Base-by-base conservation (phyloP, 2,329 filamentous ascomycete genomes). In the Aspergillus fischeri region DNA sequence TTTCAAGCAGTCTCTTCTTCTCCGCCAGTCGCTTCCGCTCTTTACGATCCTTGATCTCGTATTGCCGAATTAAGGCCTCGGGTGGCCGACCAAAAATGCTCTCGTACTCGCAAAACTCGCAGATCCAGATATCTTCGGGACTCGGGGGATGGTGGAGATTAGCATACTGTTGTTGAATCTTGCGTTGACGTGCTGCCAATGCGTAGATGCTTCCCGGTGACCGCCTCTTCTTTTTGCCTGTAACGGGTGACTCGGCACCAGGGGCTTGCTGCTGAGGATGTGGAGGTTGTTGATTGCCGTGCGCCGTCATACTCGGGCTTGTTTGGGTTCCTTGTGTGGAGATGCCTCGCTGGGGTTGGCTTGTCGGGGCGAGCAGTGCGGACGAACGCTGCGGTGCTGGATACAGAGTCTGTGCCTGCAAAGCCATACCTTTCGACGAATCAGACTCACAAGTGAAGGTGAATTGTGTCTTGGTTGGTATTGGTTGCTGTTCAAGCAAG, bases 101-200 rank as follows among this genome's bases (percentile, higher is more conserved):
- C 75, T 97, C 93, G 70, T 97, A 99, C 74, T 99, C 94, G 78
- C 94, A 99, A 72, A 97, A 97, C 69, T 97, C 91, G 76, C 94
- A 99, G 49, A 97, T 92, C 90, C 92, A 97, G 52, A 92, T 83
- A 60, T 96, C 90, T 63, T 91, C 88, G 1, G 78, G 72, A 20
- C 76, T 78, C 0, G 89, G 89, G 1, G 90, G 88, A 67, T 90
- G 87, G 66, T 89, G 86, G 60, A 85, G 85, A 72, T 94, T 95
- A 56, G 85, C 83, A 62, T 89, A 88, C 66, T 90, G 84, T 59
- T 94, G 90, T 67, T 90, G 83, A 49, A 90, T 83, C 58, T 88
- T 88, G 6, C 94, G 88, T 63, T 91, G 86, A 25, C 86, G 86
- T 27, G 91, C 92, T 57, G 92, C 91, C 60, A 86, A 76, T 1